Percentiles rank a stretch among this genome's conserved stretches.
Evolutionary conservation across 192 early-diverging fungal species (phyloP).

Genomic region (Umbelopsis sp.): DNA sequence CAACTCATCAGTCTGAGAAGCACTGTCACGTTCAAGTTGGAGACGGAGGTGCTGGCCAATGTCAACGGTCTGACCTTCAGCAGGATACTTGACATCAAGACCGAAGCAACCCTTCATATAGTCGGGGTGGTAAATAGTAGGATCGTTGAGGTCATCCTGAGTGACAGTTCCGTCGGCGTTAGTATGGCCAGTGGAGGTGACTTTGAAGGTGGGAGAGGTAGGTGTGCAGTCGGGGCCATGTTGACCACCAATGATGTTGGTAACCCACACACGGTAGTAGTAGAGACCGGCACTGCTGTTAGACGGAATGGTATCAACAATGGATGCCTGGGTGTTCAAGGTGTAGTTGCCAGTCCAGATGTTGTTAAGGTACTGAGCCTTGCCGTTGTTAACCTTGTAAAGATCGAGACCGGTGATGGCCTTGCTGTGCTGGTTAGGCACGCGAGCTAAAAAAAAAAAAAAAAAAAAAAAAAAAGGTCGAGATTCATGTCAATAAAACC

Average conservation of each 20-base stretch:
- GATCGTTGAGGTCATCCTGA: constrained; percentile 21
- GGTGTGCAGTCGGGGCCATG: constrained; percentile 37
- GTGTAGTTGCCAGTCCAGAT: constrained; percentile 29
- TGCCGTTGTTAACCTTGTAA: constrained; percentile 11
- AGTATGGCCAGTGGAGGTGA: constrained; percentile 25
- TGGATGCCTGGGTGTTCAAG: constrained; percentile 28
- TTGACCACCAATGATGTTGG: constrained; percentile 29
- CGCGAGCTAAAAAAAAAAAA: constrained; percentile 13
- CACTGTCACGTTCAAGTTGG: constrained; percentile 20
- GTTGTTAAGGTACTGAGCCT: constrained; percentile 33
- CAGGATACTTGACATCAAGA: constrained; percentile 28
- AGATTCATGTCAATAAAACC: neutral
- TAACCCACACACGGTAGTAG: constrained; percentile 44
- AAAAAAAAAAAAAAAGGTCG: neutral
- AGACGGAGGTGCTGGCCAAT: constrained; percentile 26
- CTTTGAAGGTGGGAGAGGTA: constrained; percentile 37
- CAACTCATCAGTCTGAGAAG: constrained; percentile 33
- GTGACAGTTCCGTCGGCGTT: constrained; percentile 24
- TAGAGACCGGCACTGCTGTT: constrained; percentile 32
- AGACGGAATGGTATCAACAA: constrained; percentile 22
- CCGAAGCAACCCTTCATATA: constrained; percentile 37
- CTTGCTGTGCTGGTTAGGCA: constrained; percentile 20
- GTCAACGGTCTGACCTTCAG: constrained; percentile 16
- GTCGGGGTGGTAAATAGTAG: constrained; percentile 24
- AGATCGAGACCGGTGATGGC: constrained; percentile 35